Conservation (phyloP, 805 yeast species). For the Starmera caribaea region DNA sequence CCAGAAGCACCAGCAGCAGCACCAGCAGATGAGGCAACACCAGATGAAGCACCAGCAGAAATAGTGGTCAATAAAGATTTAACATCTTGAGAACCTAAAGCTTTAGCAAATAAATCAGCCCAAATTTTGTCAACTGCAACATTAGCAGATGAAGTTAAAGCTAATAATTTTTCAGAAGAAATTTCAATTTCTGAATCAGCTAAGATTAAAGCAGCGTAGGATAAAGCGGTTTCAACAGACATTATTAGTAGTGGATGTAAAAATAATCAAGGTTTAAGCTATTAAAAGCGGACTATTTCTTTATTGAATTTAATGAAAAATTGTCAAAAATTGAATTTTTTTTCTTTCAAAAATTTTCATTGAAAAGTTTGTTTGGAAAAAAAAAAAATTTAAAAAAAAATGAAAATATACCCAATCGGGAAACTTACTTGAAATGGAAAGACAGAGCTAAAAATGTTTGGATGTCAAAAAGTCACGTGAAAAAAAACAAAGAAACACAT, state of each 20-base stretch:
- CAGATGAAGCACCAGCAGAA: slow-evolving; percentile 66
- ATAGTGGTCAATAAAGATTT: slow-evolving; percentile 65
- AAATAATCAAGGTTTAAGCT: slow-evolving; percentile 23
- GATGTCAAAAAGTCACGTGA: too few relatives aligned
- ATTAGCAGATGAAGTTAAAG: slow-evolving; percentile 77
- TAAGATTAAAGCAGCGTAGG: slow-evolving; percentile 90
- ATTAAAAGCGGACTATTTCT: slow-evolving; percentile 22
- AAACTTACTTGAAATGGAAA: too few relatives aligned
- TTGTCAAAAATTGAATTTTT: background rate
- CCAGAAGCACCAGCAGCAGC: slow-evolving; percentile 53
- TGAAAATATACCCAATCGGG: too few relatives aligned
- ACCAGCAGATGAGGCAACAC: slow-evolving; percentile 62
- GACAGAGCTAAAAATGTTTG: too few relatives aligned
- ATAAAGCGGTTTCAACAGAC: slow-evolving; percentile 73
- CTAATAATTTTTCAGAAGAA: slow-evolving; percentile 72
- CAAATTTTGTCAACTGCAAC: slow-evolving; percentile 73
- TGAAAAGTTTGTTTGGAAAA: too few relatives aligned
- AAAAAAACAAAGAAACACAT: too few relatives aligned
- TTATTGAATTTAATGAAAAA: slow-evolving; percentile 2
- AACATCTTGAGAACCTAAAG: slow-evolving; percentile 75
- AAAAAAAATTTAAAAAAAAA: too few relatives aligned
- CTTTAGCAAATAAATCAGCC: slow-evolving; percentile 86
- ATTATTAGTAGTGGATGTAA: slow-evolving; percentile 25
- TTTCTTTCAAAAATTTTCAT: background rate
- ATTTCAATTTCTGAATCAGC: slow-evolving; percentile 88